A percentile compares a stretch with the other conserved stretches of the same genome.
Conservation (phyloP, 2,329 filamentous ascomycete species). For the Microsporum audouinii region DNA sequence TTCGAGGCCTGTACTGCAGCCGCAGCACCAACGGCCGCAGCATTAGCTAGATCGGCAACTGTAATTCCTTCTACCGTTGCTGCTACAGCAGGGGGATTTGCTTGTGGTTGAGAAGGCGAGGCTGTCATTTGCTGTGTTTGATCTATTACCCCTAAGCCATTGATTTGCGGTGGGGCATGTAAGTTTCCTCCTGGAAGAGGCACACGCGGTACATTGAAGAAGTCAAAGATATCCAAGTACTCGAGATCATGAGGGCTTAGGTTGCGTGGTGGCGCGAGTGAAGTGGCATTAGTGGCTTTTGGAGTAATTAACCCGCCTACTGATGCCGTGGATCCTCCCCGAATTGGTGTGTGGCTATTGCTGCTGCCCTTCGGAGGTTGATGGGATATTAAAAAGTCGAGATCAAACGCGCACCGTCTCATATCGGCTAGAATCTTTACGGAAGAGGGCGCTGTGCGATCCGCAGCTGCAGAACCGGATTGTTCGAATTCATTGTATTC, state of each 20-base stretch:
- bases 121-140: neutral
- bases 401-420: conserved; percentile 78
- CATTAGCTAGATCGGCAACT: neutral
- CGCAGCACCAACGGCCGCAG: neutral
- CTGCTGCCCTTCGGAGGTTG: conserved; percentile 46
- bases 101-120: neutral
- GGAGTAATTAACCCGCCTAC: conserved; percentile 7
- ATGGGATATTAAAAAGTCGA: conserved; percentile 78
- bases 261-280: conserved; percentile 40
- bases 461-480: conserved; percentile 39
- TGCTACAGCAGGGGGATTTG: neutral
- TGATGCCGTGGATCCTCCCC: conserved; percentile 7
- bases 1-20: conserved; percentile 13
- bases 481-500: conserved; percentile 72
- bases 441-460: conserved; percentile 64
- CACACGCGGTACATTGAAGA: conserved; percentile 80
- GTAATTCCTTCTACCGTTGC: neutral
- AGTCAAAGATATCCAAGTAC: conserved; percentile 86
- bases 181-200: conserved; percentile 23
- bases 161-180: neutral
- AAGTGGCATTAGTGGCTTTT: conserved; percentile 9
- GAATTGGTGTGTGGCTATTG: conserved; percentile 26
- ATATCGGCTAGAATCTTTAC: conserved; percentile 85
- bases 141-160: neutral
- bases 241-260: conserved; percentile 74